Percentiles rank a stretch among this genome's conserved stretches.
These are phyloP conservation scores for Yamadazyma takamatsuzukensis DNA, from an alignment of 805 yeast genomes.

Conservation along the genomic window DNA sequence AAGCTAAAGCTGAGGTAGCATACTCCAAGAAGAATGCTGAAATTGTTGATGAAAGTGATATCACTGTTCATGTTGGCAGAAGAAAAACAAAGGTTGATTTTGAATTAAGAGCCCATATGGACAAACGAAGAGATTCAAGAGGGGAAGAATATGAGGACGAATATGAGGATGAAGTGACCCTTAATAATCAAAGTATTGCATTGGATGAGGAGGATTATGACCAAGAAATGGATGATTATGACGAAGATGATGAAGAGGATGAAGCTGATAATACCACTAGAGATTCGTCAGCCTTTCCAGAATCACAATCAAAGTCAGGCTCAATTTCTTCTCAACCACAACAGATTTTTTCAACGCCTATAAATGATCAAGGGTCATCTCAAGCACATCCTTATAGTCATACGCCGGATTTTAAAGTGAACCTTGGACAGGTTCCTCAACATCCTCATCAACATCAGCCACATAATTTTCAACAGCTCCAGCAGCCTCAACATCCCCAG, in stretches of 20 bases:
- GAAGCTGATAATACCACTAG: slow-evolving; percentile 4
- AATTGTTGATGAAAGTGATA: slow-evolving; percentile 46
- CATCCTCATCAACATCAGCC: no score
- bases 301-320: slow-evolving; percentile 5
- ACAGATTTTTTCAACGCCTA: neutral
- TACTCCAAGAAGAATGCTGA: slow-evolving; percentile 44
- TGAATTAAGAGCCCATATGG: slow-evolving; percentile 44
- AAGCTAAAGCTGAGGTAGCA: slow-evolving; percentile 46
- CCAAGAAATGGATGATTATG: no score
- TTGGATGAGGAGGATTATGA: slow-evolving; percentile 10
- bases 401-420: neutral
- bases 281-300: neutral
- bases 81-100: slow-evolving; percentile 44
- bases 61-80: slow-evolving; percentile 44
- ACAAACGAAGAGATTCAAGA: slow-evolving; percentile 23
- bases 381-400: neutral
- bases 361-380: no score
- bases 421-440: neutral
- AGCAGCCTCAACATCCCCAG: neutral
- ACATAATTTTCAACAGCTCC: no score
- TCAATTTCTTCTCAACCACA: neutral
- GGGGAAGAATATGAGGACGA: slow-evolving; percentile 10
- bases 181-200: slow-evolving; percentile 2
- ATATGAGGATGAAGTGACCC: slow-evolving; percentile 5
- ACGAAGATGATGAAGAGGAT: slow-evolving; percentile 7